phyloP scores from a whole-genome alignment of 164 flowering plant genomes.

The Cinnamomum chago region DNA sequence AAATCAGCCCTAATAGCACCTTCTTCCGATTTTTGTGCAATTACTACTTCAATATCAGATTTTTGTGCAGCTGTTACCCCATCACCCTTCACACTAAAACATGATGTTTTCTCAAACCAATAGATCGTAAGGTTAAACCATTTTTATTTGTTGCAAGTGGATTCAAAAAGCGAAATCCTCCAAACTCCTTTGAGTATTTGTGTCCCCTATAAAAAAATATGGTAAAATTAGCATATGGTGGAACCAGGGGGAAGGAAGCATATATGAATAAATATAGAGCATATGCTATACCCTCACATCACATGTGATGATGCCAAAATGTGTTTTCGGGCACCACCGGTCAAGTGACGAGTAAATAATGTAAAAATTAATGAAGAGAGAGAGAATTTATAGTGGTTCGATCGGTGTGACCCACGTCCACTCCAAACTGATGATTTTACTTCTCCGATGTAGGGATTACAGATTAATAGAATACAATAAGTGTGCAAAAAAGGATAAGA shows the following conservation, averaged over 20 bases:
- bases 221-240: background rate
- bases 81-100: background rate
- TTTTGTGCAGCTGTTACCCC: constrained; percentile 1
- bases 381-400: too few species aligned
- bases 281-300: background rate
- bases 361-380: too few species aligned
- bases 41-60: background rate
- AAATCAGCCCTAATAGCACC: background rate
- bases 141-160: background rate
- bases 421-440: too few species aligned
- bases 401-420: too few species aligned
- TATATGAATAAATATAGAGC: background rate
- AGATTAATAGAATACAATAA: too few species aligned
- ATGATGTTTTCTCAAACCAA: constrained; percentile 1
- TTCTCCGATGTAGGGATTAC: too few species aligned
- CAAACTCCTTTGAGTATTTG: background rate
- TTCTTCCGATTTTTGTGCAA: too few species aligned
- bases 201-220: constrained; percentile 1
- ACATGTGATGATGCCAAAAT: too few species aligned
- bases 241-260: background rate
- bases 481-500: too few species aligned
- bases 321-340: too few species aligned
- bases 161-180: background rate
- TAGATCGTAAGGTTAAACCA: background rate
- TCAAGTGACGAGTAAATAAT: too few species aligned